These are phyloP conservation scores for Orbilia ellipsospora DNA, from an alignment of 2,329 filamentous ascomycete species.

Conservation along the genomic window DNA sequence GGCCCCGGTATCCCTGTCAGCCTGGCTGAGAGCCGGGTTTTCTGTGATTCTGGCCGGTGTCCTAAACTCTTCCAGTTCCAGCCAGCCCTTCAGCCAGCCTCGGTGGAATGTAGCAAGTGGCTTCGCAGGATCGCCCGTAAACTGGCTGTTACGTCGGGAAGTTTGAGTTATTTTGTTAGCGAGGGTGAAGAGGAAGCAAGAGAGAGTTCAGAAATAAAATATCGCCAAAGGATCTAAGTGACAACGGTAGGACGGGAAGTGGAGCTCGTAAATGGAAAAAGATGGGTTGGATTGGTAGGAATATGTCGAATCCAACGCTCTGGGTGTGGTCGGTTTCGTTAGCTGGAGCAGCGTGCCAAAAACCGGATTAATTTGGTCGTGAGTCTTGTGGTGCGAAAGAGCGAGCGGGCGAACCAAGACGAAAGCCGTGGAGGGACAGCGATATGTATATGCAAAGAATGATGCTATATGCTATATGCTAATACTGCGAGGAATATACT, in stretches of 20 bases:
- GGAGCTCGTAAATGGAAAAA: too few species aligned
- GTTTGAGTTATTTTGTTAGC: neutral
- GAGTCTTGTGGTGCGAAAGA: neutral
- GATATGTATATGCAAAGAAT: neutral
- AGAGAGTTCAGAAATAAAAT: neutral
- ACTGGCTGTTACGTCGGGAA: neutral
- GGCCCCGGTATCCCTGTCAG: slow-evolving; percentile 46
- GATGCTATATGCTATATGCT: neutral
- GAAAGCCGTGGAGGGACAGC: neutral
- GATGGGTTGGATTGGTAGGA: too few species aligned
- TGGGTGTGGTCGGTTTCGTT: neutral
- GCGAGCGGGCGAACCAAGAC: neutral
- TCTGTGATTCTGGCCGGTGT: slow-evolving; percentile 28
- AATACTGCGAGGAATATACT: neutral
- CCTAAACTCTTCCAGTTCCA: slow-evolving; percentile 19
- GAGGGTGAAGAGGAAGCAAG: neutral
- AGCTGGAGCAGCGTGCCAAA: neutral
- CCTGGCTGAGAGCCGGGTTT: slow-evolving; percentile 52
- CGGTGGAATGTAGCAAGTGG: slow-evolving; percentile 17
- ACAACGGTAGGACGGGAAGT: neutral
- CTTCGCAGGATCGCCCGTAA: slow-evolving; percentile 19
- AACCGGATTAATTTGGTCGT: neutral
- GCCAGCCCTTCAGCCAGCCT: slow-evolving; percentile 49
- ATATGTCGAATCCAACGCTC: too few species aligned
- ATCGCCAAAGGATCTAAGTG: slow-evolving; percentile 6